phyloP scores from a whole-genome alignment of 345 rosid genomes.

The Limnanthes douglasii region DNA sequence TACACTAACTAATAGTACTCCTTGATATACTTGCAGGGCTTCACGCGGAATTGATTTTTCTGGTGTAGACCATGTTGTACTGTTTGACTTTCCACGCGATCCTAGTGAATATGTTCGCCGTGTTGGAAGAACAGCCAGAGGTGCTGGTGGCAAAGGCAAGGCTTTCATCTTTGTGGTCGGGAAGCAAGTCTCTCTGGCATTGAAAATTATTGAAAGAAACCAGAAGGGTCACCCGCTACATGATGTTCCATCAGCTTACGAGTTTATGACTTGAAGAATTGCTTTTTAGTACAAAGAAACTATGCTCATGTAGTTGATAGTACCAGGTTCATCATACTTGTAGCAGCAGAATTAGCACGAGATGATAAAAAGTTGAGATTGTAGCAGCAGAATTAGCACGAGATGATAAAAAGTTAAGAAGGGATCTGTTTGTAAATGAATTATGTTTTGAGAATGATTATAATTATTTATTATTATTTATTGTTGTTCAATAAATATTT shows the following conservation, averaged over 20 bases:
- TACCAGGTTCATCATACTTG: no score
- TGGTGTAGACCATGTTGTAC: constrained; percentile 72
- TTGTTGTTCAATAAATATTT: no score
- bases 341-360: no score
- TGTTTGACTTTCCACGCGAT: constrained; percentile 81
- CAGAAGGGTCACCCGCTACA: constrained; percentile 81
- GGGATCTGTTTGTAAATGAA: no score
- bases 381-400: no score
- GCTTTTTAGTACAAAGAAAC: no score
- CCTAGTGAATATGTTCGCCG: constrained; percentile 92
- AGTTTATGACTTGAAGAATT: constrained; percentile 25
- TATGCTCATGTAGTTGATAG: no score
- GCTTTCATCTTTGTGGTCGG: constrained; percentile 85
- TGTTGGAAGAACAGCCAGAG: constrained; percentile 96
- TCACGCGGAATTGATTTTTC: constrained; percentile 79
- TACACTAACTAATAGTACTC: no score
- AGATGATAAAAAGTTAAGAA: no score
- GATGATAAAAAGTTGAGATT: no score
- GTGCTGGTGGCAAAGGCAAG: constrained; percentile 75
- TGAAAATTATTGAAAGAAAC: constrained; percentile 60
- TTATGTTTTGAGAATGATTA: no score
- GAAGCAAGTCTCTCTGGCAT: constrained; percentile 68
- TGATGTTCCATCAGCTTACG: constrained; percentile 77
- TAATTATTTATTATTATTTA: no score
- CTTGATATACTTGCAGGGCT: constrained; percentile 37